Conservation (phyloP, 805 yeast genomes). For the Saturnispora bothae region DNA sequence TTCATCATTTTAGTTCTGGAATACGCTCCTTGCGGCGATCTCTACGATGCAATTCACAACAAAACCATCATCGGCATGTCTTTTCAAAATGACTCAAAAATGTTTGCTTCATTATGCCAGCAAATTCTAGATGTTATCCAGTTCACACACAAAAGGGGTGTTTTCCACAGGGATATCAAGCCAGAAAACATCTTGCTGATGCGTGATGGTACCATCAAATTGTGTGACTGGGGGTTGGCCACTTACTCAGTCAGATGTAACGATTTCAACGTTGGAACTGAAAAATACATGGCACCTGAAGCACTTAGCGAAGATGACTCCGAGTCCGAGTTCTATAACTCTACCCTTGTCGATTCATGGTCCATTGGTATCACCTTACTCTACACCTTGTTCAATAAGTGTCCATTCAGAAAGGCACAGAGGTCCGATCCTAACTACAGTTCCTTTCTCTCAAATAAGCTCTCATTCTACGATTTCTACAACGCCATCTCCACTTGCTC, state of each 20-base stretch:
- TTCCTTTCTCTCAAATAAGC: conserved; percentile 31
- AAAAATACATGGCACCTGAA: conserved; percentile 52
- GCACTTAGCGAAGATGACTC: conserved; percentile 14
- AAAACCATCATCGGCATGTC: conserved; percentile 20
- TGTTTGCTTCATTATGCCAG: conserved; percentile 26
- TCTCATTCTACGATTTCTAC: conserved; percentile 39
- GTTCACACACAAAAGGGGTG: conserved; percentile 46
- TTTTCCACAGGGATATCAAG: conserved; percentile 63
- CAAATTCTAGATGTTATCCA: conserved; percentile 44
- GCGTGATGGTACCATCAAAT: conserved; percentile 40
- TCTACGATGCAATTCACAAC: conserved; percentile 44
- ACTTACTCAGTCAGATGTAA: conserved; percentile 26
- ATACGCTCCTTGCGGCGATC: conserved; percentile 56
- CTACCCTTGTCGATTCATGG: conserved; percentile 43
- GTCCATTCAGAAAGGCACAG: conserved; percentile 38
- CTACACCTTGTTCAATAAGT: conserved; percentile 40
- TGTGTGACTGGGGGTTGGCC: conserved; percentile 70
- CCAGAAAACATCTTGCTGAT: conserved; percentile 60
- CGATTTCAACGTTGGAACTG: conserved; percentile 43
- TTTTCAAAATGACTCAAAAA: conserved; percentile 19
- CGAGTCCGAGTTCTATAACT: conserved; percentile 26
- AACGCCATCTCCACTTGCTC: conserved; percentile 35
- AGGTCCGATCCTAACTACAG: conserved; percentile 33
- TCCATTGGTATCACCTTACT: conserved; percentile 42
- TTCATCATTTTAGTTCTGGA: conserved; percentile 52